These are phyloP conservation scores for Colletotrichum falcatum DNA, from an alignment of 2,329 filamentous ascomycete genomes.

Conservation along the genomic window DNA sequence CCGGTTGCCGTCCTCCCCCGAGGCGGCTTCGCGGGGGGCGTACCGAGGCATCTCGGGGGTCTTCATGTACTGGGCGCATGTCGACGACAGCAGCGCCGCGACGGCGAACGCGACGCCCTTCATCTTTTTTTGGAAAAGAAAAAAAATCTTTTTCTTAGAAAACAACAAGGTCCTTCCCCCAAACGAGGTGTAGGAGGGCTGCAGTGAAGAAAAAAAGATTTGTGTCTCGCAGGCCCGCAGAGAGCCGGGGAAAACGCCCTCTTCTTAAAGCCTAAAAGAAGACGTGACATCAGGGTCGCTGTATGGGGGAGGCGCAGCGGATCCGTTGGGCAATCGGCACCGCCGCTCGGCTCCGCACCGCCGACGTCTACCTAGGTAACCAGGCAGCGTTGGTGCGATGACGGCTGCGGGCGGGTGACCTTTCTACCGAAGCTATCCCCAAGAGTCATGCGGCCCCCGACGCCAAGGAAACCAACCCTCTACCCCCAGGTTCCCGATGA, in stretches of 20 bases:
- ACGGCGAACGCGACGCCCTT: conserved; percentile 25
- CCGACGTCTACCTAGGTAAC: too few species aligned
- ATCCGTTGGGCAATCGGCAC: conserved; percentile 23
- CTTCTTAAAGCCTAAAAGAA: conserved; percentile 17
- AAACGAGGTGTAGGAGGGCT: conserved; percentile 10
- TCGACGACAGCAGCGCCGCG: conserved; percentile 30
- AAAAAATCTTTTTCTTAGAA: too few species aligned
- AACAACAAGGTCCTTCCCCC: conserved; percentile 2
- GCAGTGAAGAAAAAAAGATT: conserved; percentile 4
- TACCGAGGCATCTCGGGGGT: conserved; percentile 20
- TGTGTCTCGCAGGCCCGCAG: background rate
- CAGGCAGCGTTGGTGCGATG: conserved; percentile 14
- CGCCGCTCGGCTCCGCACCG: conserved; percentile 34
- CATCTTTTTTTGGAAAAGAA: too few species aligned
- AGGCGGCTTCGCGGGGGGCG: background rate
- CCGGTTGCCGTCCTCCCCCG: conserved; percentile 28
- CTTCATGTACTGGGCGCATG: conserved; percentile 35
- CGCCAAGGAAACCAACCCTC: background rate
- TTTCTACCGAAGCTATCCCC: conserved; percentile 28
- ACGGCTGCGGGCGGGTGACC: conserved; percentile 1
- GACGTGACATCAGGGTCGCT: background rate
- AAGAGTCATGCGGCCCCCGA: conserved; percentile 13
- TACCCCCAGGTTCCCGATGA: conserved; percentile 14
- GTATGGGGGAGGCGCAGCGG: background rate
- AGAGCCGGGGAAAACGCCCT: background rate